Percentiles rank a stretch among this genome's conserved stretches.
Conservation (phyloP, 83 land plant genomes). For the Picea mariana region DNA sequence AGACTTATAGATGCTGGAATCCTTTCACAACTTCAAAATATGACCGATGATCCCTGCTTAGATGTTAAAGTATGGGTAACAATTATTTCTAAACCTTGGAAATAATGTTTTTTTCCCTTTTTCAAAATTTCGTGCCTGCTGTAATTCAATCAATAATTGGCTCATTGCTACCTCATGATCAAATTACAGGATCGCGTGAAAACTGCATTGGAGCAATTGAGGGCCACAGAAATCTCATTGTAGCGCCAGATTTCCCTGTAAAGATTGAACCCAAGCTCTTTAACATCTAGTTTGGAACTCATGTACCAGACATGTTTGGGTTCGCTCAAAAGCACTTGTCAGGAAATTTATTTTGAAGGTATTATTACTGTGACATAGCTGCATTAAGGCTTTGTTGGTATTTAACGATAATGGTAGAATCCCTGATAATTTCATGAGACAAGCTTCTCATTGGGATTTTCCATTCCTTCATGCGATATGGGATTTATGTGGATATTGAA, state of each 20-base stretch:
- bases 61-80: constrained; percentile 77
- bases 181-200: constrained; percentile 68
- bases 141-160: neutral
- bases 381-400: constrained; percentile 1
- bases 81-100: neutral
- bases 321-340: neutral
- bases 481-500: neutral
- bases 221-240: constrained; percentile 8
- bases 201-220: constrained; percentile 58
- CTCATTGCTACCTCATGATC: neutral
- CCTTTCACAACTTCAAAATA: constrained; percentile 66
- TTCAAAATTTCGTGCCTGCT: neutral
- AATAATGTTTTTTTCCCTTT: neutral
- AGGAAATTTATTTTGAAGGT: neutral
- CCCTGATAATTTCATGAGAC: neutral
- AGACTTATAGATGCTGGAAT: constrained; percentile 77
- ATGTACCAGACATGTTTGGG: neutral
- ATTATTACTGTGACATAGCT: constrained; percentile 4
- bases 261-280: neutral
- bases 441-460: neutral
- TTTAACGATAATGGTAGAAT: constrained; percentile 3
- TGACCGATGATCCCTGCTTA: constrained; percentile 85
- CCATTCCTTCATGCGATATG: no score
- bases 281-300: neutral
- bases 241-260: neutral